Conservation (phyloP, 2,329 filamentous ascomycete genomes). For the Aureobasidium subglaciale region DNA sequence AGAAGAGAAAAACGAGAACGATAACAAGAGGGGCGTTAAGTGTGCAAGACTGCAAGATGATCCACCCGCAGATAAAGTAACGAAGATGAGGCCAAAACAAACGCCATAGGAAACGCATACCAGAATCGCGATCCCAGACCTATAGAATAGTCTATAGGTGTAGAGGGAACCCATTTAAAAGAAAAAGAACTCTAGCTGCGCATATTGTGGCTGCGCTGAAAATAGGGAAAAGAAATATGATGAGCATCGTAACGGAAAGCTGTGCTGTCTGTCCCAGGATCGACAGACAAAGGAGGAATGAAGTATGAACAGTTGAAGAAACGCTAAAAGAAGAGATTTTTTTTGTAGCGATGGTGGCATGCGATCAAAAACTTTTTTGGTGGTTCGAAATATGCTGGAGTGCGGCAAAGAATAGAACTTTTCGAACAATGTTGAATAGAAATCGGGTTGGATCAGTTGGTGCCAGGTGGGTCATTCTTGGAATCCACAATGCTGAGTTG, state of each 20-base stretch:
- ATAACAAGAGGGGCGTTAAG: background rate
- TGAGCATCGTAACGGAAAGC: constrained; percentile 9
- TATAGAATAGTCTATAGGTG: constrained; percentile 4
- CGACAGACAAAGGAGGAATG: constrained; percentile 1
- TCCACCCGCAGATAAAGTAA: background rate
- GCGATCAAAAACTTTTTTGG: constrained; percentile 12
- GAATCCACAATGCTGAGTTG: background rate
- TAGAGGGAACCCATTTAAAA: background rate
- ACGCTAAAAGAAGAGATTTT: constrained; percentile 10
- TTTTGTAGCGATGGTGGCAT: background rate
- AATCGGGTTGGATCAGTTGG: background rate
- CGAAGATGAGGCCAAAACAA: background rate
- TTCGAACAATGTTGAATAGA: background rate
- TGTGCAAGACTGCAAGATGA: background rate
- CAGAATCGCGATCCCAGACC: background rate
- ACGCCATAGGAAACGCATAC: constrained; percentile 9
- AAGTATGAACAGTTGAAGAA: constrained; percentile 14
- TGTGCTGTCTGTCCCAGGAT: constrained; percentile 14
- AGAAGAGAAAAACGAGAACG: background rate
- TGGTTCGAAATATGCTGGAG: background rate
- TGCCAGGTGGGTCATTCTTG: background rate
- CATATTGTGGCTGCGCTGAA: constrained; percentile 2
- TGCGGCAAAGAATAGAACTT: constrained; percentile 1
- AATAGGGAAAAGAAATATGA: constrained; percentile 1
- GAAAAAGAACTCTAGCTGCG: constrained; percentile 10